These are phyloP conservation scores for Raddia guianensis DNA, from an alignment of 176 grass and related monocot species.

Conservation along the genomic window DNA sequence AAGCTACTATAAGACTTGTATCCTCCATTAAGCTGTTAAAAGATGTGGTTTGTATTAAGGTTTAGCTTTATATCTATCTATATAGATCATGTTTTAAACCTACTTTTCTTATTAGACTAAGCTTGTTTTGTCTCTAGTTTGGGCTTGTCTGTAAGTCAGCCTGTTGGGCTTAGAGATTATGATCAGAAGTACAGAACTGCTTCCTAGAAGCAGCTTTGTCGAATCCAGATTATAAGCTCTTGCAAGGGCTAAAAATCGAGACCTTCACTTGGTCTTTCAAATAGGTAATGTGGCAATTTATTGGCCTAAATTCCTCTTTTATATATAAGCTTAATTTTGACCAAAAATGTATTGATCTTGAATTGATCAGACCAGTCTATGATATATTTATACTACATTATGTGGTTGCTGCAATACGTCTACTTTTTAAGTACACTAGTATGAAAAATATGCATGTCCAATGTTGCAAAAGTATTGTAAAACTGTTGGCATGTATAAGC, in stretches of 20 bases:
- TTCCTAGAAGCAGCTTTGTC: neutral
- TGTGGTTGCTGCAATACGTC: neutral
- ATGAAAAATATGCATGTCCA: neutral
- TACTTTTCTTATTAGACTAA: neutral
- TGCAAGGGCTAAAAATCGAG: neutral
- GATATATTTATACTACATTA: neutral
- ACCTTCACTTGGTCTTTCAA: neutral
- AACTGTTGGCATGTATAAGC: neutral
- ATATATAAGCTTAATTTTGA: neutral
- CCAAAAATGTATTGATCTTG: neutral
- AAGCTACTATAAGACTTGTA: too few species aligned
- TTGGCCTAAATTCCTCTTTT: neutral
- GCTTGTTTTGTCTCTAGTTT: neutral
- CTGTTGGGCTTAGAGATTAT: neutral
- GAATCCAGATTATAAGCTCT: neutral
- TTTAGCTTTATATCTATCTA: neutral
- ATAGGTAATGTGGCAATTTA: neutral
- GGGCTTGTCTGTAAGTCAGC: neutral
- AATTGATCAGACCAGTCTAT: neutral
- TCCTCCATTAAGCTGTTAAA: too few species aligned
- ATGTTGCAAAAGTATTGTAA: neutral
- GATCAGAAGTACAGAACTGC: neutral
- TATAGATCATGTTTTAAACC: neutral
- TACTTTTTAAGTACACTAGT: neutral
- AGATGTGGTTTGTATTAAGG: too few species aligned